Evolutionary conservation across 768 basidiomycete genomes (phyloP).

Genomic region (Rossbeevera mucosa): DNA sequence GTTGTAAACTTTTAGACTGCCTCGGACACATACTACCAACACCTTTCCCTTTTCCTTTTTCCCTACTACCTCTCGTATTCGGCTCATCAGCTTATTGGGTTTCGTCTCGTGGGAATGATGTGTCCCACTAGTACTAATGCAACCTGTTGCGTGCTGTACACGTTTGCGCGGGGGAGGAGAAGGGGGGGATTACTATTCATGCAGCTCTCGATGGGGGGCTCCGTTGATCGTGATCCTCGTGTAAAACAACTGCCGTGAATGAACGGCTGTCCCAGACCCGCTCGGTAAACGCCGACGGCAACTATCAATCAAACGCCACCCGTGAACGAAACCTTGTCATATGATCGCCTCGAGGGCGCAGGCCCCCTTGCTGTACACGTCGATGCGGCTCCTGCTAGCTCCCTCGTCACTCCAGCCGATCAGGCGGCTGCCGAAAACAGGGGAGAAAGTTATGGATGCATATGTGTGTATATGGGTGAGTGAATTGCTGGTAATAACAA

Average conservation of each 20-base stretch:
- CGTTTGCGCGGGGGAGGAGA: not conserved
- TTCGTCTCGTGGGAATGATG: constrained; percentile 8
- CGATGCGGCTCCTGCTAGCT: not conserved
- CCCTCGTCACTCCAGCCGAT: constrained; percentile 5
- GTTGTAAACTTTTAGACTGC: constrained; percentile 20
- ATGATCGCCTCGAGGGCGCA: constrained; percentile 17
- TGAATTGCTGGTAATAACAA: not conserved
- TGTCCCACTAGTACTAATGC: not conserved
- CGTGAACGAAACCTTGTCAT: constrained; percentile 21
- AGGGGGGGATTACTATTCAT: not conserved
- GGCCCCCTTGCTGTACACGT: constrained; percentile 9
- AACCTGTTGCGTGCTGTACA: constrained; percentile 9
- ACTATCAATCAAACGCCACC: constrained; percentile 23
- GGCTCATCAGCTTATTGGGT: constrained; percentile 5
- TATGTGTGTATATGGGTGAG: not conserved
- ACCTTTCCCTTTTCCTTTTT: not conserved
- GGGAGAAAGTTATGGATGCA: not conserved
- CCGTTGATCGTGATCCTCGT: constrained; percentile 15
- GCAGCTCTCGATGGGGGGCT: constrained; percentile 3
- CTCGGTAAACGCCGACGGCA: constrained; percentile 19
- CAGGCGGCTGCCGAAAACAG: not conserved
- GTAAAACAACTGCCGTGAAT: constrained; percentile 10
- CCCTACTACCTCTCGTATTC: constrained; percentile 2
- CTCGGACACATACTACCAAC: not conserved
- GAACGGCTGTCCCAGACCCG: not conserved